Percentiles rank a stretch among this genome's conserved stretches.
These are phyloP conservation scores for Ochetophila trinervis DNA, from an alignment of 306 rosid genomes.

Conservation along the genomic window DNA sequence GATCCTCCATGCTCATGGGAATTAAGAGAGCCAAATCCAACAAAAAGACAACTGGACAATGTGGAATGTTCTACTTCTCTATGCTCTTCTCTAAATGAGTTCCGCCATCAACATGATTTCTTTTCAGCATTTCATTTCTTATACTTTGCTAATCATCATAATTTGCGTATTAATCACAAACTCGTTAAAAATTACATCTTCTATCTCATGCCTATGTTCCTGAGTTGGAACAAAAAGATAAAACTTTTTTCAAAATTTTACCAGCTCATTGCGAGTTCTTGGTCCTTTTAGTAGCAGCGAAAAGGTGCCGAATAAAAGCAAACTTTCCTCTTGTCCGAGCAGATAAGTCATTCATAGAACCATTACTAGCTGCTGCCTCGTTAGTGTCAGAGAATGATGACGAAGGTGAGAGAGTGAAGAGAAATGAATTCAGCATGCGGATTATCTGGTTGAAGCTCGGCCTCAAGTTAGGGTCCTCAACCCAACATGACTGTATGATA, in stretches of 20 bases:
- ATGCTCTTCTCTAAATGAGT: constrained; percentile 17
- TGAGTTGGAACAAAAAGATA: constrained; percentile 28
- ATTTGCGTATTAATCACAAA: constrained; percentile 18
- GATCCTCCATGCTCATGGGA: no score
- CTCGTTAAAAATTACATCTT: not conserved
- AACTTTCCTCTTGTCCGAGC: constrained; percentile 72
- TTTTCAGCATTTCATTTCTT: not conserved
- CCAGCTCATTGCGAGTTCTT: constrained; percentile 60
- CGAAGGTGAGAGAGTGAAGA: constrained; percentile 61
- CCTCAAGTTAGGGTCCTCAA: constrained; percentile 83
- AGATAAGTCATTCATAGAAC: constrained; percentile 57
- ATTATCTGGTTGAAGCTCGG: constrained; percentile 83
- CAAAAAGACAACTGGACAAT: constrained; percentile 24
- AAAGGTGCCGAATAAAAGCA: constrained; percentile 70
- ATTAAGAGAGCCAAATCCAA: no score
- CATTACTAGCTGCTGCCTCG: constrained; percentile 52
- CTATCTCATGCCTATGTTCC: constrained; percentile 11
- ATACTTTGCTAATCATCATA: constrained; percentile 8
- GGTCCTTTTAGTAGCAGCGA: constrained; percentile 75
- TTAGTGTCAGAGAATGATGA: constrained; percentile 42
- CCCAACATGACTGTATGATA: constrained; percentile 91
- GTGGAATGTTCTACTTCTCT: constrained; percentile 8
- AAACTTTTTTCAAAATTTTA: constrained; percentile 22
- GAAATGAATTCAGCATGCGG: constrained; percentile 74
- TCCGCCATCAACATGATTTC: constrained; percentile 9